Conservation (phyloP, 164 flowering plant species). For the Dillenia turbinata region DNA sequence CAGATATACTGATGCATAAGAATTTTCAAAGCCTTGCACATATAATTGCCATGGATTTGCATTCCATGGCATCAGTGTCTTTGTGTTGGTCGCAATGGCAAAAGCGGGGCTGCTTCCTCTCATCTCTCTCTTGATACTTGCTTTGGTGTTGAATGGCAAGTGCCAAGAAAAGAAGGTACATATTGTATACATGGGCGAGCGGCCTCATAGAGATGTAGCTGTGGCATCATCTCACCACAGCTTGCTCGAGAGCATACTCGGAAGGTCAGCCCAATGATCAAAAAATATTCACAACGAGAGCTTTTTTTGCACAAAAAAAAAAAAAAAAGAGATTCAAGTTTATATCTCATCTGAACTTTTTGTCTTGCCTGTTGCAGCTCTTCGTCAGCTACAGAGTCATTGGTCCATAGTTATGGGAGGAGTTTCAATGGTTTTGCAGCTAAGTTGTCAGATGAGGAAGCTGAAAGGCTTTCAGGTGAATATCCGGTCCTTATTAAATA, state of each 20-base stretch:
- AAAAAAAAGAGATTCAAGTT: too few relatives aligned
- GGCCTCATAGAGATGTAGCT: slow-evolving; percentile 5
- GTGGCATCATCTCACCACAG: slow-evolving; percentile 16
- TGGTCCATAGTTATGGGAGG: not conserved
- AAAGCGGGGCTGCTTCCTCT: slow-evolving; percentile 5
- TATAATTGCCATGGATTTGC: not conserved
- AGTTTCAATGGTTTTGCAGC: slow-evolving; percentile 4
- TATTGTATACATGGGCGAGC: slow-evolving; percentile 26
- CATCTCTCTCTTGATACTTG: slow-evolving; percentile 4
- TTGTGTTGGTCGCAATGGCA: slow-evolving; percentile 6
- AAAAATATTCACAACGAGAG: too few relatives aligned
- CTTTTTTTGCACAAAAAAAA: too few relatives aligned
- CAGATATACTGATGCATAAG: too few relatives aligned
- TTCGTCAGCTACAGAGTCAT: not conserved
- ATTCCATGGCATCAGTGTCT: not conserved
- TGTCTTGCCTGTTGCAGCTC: too few relatives aligned
- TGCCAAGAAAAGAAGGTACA: slow-evolving; percentile 14
- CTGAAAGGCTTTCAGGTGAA: not conserved
- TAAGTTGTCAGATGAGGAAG: not conserved
- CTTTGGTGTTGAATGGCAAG: slow-evolving; percentile 11
- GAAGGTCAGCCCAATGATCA: slow-evolving; percentile 14
- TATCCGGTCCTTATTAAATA: too few relatives aligned
- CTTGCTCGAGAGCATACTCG: slow-evolving; percentile 17
- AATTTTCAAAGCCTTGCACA: not conserved
- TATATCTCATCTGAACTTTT: too few relatives aligned